Evolutionary conservation across 177 flowering plant genomes (phyloP).

Genomic region (Vitis hybrid): DNA sequence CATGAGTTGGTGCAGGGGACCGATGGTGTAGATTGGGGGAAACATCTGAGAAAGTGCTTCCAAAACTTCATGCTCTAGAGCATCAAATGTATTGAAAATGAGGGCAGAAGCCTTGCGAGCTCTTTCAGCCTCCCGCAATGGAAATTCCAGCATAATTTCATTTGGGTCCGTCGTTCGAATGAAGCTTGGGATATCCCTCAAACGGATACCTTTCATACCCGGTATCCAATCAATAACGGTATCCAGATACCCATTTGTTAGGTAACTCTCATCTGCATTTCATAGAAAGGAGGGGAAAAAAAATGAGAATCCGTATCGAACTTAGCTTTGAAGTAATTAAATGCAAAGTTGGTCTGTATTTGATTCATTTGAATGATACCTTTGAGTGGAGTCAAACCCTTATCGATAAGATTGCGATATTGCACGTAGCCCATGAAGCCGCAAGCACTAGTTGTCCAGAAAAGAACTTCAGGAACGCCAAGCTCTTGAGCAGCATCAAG

Average conservation of each 20-base stretch:
- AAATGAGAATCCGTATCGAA: not conserved
- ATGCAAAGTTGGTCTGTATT: too few relatives aligned
- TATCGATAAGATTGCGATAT: conserved; percentile 6
- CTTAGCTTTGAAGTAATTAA: too few relatives aligned
- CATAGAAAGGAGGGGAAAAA: not conserved
- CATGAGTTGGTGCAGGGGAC: not conserved
- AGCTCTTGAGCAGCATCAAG: conserved; percentile 29
- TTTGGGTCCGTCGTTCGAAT: conserved; percentile 26
- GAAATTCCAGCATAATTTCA: conserved; percentile 16
- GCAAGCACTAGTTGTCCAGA: conserved; percentile 37
- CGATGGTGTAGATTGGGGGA: not conserved
- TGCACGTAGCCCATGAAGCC: conserved; percentile 24
- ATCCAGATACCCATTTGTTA: conserved; percentile 29
- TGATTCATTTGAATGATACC: conserved; percentile 9
- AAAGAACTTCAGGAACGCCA: conserved; percentile 28
- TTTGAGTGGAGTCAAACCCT: conserved; percentile 24
- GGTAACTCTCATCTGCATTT: conserved; percentile 23
- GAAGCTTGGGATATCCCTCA: conserved; percentile 27
- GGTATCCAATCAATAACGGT: conserved; percentile 28
- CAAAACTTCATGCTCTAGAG: conserved; percentile 12
- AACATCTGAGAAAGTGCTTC: conserved; percentile 12
- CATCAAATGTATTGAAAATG: conserved; percentile 17
- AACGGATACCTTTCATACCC: conserved; percentile 21
- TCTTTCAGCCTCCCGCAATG: not conserved
- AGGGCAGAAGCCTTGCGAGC: conserved; percentile 11